A percentile compares a stretch with the other conserved stretches of the same genome.
These are phyloP conservation scores for Aspergillus intermedius DNA, from an alignment of 2,329 filamentous ascomycete species.

Conservation along the genomic window DNA sequence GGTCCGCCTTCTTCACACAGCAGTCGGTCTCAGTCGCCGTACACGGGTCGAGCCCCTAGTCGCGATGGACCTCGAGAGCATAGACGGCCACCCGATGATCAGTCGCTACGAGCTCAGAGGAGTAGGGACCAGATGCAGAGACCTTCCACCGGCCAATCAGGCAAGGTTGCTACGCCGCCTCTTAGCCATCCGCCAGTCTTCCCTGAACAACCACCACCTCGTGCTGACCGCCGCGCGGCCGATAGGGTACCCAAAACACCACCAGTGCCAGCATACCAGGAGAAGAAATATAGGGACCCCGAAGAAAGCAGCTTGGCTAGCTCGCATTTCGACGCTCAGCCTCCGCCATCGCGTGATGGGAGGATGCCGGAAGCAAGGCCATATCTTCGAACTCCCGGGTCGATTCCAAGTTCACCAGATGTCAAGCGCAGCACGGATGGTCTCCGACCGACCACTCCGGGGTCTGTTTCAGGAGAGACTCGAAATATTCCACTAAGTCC, in stretches of 20 bases:
- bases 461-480: slow-evolving; percentile 19
- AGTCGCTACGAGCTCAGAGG: slow-evolving; percentile 27
- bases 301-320: slow-evolving; percentile 15
- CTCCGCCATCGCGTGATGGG: slow-evolving; percentile 24
- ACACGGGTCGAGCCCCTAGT: slow-evolving; percentile 28
- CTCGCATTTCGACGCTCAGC: slow-evolving; percentile 16
- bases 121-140: slow-evolving; percentile 37
- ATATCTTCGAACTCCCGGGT: slow-evolving; percentile 12
- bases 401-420: slow-evolving; percentile 12
- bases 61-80: slow-evolving; percentile 29
- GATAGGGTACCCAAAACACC: slow-evolving; percentile 14
- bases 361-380: slow-evolving; percentile 16
- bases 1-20: slow-evolving; percentile 20
- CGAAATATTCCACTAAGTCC: slow-evolving; percentile 14
- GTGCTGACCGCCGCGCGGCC: slow-evolving; percentile 16
- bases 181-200: slow-evolving; percentile 18
- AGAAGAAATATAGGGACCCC: slow-evolving; percentile 16
- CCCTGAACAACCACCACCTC: slow-evolving; percentile 18
- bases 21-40: slow-evolving; percentile 23
- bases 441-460: slow-evolving; percentile 24
- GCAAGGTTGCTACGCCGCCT: slow-evolving; percentile 23
- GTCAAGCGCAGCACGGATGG: slow-evolving; percentile 20
- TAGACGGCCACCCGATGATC: slow-evolving; percentile 31
- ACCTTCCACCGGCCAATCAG: slow-evolving; percentile 30
- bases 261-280: slow-evolving; percentile 12